Conservation (phyloP, 164 flowering plant species). For the Aristolochia contorta region DNA sequence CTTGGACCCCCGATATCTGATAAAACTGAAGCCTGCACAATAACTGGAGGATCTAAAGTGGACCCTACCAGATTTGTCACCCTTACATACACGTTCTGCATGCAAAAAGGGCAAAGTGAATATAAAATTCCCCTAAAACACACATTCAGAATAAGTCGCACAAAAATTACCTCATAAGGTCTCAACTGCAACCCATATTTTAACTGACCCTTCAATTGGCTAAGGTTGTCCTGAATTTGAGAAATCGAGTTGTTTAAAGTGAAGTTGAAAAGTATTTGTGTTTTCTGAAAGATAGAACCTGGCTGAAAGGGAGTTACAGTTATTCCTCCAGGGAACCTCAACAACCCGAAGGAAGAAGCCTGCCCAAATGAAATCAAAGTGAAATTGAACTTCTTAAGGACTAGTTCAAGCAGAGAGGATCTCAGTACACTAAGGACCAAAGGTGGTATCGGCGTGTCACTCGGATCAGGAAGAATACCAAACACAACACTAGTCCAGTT, state of each 20-base stretch:
- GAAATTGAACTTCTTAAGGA: conserved; percentile 44
- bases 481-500: conserved; percentile 60
- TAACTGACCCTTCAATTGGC: conserved; percentile 45
- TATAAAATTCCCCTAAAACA: neutral
- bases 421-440: conserved; percentile 48
- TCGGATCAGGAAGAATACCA: conserved; percentile 60
- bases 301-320: conserved; percentile 40
- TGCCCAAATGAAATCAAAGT: conserved; percentile 57
- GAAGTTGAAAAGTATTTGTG: conserved; percentile 56
- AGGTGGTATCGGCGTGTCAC: conserved; percentile 30
- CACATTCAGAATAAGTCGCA: neutral
- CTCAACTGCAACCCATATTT: conserved; percentile 48
- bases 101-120: conserved; percentile 8
- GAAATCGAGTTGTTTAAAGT: conserved; percentile 52
- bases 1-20: conserved; percentile 30
- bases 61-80: conserved; percentile 54
- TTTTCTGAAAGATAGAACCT: conserved; percentile 32
- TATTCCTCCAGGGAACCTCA: conserved; percentile 64
- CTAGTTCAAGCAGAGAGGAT: conserved; percentile 49
- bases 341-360: conserved; percentile 51
- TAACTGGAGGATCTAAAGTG: conserved; percentile 46
- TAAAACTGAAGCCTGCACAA: conserved; percentile 52
- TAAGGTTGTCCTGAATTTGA: conserved; percentile 37
- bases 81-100: conserved; percentile 49
- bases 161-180: conserved; percentile 45